Evolutionary conservation across 2,329 filamentous ascomycete species (phyloP), one percentile per base, ranked within the genome.

Genomic region (Annulohypoxylon truncatum): DNA sequence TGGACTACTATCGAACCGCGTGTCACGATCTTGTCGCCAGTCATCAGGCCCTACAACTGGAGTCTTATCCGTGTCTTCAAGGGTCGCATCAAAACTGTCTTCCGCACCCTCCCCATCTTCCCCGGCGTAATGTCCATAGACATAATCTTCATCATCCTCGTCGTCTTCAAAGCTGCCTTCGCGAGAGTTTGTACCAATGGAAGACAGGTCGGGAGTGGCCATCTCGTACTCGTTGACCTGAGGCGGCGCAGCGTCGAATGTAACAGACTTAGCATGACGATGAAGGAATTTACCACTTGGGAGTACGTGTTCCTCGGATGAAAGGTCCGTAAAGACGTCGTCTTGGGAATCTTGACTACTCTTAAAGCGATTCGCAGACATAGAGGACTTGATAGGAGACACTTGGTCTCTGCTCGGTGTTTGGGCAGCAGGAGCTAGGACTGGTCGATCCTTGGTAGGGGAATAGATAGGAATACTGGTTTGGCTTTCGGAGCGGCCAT

Each of bases 141-240:
- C 84, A 46, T 94, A 91, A 24, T 94, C 88, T 15, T 92, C 90
- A 24, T 91, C 89, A 10, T 93, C 90, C 29, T 92, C 89, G 0
- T 92, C 89, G 0, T 93, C 95, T 67, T 97, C 94, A 77, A 92
- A 97, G 81, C 95, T 98, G 42, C 94, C 93, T 75, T 97, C 93
- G 7, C 95, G 91, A 10, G 95, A 98, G 72, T 91, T 94, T 51
- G 92, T 95, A 24, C 92, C 93, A 22, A 96, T 85, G 0, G 94
- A 97, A 1, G 95, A 97, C n/a, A 96, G 88, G 76, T 97, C 96
- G 9, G 96, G 96, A 1, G 96, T 99, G 31, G 93, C 92, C 92
- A 97, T 94, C 80, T 98, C 96, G 78, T 98, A 99, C 80, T 99
- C 96, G 77, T 98, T 97, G 74, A 99, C 87, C 77, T 97, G 92